phyloP scores from a whole-genome alignment of 768 basidiomycete species.

The Leccinellum luteum region DNA sequence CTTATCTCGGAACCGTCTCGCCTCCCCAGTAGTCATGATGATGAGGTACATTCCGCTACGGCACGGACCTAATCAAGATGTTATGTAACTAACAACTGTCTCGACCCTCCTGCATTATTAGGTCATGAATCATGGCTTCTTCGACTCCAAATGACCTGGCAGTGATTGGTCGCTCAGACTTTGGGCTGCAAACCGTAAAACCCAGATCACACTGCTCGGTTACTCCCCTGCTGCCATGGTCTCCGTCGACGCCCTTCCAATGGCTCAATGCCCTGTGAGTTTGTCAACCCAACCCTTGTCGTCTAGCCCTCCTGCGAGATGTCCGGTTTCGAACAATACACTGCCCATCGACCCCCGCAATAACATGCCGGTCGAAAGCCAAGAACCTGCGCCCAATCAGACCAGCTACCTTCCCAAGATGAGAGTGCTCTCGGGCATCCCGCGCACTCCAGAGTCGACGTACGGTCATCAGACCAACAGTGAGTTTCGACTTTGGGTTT shows the following conservation, averaged over 20 bases:
- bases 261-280: background rate
- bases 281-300: background rate
- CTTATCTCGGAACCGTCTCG: background rate
- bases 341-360: too few species aligned
- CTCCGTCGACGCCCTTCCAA: background rate
- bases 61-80: background rate
- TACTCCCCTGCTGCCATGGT: background rate
- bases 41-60: background rate
- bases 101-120: background rate
- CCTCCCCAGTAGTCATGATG: background rate
- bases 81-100: background rate
- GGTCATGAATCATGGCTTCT: background rate
- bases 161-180: background rate
- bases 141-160: background rate
- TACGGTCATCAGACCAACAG: constrained; percentile 12
- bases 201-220: background rate
- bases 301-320: constrained; percentile 3
- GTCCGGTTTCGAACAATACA: constrained; percentile 7
- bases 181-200: background rate
- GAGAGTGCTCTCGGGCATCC: constrained; percentile 6
- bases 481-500: background rate
- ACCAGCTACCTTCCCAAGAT: background rate
- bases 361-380: constrained; percentile 13
- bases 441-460: constrained; percentile 6
- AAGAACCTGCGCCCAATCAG: constrained; percentile 2